Evolutionary conservation across 2,329 filamentous ascomycete species (phyloP).

Genomic region (Zasmidium citrigriseum): DNA sequence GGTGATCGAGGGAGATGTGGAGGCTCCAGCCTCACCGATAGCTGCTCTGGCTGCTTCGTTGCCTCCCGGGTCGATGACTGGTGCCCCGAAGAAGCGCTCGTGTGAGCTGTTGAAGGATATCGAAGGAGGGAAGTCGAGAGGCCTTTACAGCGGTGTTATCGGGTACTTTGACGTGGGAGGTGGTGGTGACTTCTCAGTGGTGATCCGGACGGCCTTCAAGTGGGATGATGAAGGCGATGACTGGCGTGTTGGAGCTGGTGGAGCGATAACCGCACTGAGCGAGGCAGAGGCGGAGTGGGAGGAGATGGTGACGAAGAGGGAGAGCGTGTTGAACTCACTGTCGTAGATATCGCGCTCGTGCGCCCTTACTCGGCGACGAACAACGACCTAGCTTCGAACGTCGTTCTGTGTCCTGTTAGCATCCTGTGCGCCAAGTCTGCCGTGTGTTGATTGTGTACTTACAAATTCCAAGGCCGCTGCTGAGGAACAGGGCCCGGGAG

Average conservation of each 20-base stretch:
- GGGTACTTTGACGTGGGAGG: constrained; percentile 88
- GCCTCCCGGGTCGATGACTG: constrained; percentile 94
- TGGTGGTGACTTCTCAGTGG: constrained; percentile 85
- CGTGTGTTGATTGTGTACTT: no score
- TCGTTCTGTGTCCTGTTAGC: no score
- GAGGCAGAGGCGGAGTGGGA: constrained; percentile 79
- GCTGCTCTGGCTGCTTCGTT: constrained; percentile 76
- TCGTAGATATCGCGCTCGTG: constrained; percentile 3
- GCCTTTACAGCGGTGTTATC: constrained; percentile 84
- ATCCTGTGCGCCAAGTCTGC: no score
- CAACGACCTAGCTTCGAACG: no score
- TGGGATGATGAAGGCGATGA: constrained; percentile 63
- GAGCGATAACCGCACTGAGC: constrained; percentile 84
- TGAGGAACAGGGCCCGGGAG: no score
- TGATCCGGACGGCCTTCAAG: constrained; percentile 78
- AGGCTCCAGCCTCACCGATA: constrained; percentile 58
- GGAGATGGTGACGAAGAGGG: constrained; percentile 68
- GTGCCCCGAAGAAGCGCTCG: constrained; percentile 89
- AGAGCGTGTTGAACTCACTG: constrained; percentile 28
- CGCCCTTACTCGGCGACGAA: no score
- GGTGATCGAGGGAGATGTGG: constrained; percentile 72
- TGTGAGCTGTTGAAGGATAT: constrained; percentile 77
- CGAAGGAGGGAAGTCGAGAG: constrained; percentile 64
- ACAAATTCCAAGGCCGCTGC: no score
- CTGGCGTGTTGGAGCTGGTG: constrained; percentile 88